Conservation (phyloP, 192 early-diverging fungal species). For the Coemansia sp. region DNA sequence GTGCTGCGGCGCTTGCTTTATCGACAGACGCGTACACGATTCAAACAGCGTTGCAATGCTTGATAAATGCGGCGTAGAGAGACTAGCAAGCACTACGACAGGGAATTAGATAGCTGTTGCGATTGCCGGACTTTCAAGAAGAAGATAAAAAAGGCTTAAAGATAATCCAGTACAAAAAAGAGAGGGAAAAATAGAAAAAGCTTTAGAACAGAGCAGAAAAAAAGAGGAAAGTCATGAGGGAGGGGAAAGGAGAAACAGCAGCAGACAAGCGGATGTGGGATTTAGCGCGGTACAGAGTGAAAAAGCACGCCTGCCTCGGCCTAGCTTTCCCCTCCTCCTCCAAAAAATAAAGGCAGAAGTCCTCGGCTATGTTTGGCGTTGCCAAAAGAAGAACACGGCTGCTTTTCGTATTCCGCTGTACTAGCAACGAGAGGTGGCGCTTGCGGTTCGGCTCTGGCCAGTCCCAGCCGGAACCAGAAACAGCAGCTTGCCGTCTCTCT, state of each 20-base stretch:
- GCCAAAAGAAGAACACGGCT: too few species aligned
- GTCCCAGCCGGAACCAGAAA: too few species aligned
- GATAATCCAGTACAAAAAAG: background rate
- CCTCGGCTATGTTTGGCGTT: too few species aligned
- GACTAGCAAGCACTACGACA: background rate
- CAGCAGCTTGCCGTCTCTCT: too few species aligned
- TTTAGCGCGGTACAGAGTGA: background rate
- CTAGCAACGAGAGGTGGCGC: too few species aligned
- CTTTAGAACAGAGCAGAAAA: constrained; percentile 1
- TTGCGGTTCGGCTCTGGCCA: too few species aligned
- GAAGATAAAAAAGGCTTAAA: constrained; percentile 4
- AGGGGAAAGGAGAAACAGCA: background rate
- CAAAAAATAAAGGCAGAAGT: too few species aligned
- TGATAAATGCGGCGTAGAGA: background rate
- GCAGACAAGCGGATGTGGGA: background rate
- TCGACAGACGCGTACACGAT: background rate
- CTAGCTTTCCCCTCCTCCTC: background rate
- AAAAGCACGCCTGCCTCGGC: background rate
- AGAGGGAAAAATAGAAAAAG: background rate
- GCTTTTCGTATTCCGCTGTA: too few species aligned
- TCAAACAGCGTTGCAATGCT: background rate
- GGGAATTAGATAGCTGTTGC: background rate
- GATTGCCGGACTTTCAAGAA: background rate
- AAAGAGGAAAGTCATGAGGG: background rate
- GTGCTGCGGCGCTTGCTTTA: background rate